phyloP scores from a whole-genome alignment of 495 filamentous ascomycete species.

The Darksidea phi region DNA sequence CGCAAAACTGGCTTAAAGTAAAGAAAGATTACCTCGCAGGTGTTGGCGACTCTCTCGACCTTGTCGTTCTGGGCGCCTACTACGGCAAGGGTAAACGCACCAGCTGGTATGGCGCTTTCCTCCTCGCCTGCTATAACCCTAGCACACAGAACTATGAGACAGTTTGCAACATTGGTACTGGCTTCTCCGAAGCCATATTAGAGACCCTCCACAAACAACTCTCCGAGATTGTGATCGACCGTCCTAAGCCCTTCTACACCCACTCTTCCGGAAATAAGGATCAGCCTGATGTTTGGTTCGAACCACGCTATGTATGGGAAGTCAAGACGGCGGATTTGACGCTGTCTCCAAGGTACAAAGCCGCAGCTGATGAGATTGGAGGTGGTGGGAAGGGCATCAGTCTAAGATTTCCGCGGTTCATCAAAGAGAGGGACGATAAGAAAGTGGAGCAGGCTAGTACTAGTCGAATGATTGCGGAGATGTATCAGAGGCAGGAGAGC shows the following conservation, averaged over 20 bases:
- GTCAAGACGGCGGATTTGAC: conserved; percentile 96
- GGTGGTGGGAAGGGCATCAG: conserved; percentile 81
- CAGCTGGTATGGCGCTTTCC: conserved; percentile 89
- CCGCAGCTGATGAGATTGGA: conserved; percentile 63
- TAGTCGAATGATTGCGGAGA: conserved; percentile 81
- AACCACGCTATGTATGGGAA: conserved; percentile 92
- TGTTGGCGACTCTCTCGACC: conserved; percentile 91
- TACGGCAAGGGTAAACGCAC: conserved; percentile 93
- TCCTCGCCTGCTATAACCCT: conserved; percentile 89
- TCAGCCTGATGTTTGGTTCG: conserved; percentile 98
- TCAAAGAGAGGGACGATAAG: conserved; percentile 88
- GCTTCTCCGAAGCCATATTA: conserved; percentile 84
- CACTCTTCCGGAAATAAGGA: conserved; percentile 81
- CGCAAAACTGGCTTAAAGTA: conserved; percentile 97
- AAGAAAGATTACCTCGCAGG: conserved; percentile 97
- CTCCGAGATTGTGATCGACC: conserved; percentile 72
- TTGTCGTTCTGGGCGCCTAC: conserved; percentile 94
- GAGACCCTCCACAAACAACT: conserved; percentile 77
- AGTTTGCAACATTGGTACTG: conserved; percentile 97
- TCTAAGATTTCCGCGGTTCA: conserved; percentile 86
- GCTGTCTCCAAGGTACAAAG: conserved; percentile 87
- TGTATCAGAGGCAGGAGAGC: conserved; percentile 93
- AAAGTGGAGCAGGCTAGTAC: conserved; percentile 88
- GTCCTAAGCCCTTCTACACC: conserved; percentile 88
- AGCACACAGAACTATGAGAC: conserved; percentile 79